Conservation (phyloP, 768 basidiomycete genomes). For the Hygrophoropsis aurantiaca region DNA sequence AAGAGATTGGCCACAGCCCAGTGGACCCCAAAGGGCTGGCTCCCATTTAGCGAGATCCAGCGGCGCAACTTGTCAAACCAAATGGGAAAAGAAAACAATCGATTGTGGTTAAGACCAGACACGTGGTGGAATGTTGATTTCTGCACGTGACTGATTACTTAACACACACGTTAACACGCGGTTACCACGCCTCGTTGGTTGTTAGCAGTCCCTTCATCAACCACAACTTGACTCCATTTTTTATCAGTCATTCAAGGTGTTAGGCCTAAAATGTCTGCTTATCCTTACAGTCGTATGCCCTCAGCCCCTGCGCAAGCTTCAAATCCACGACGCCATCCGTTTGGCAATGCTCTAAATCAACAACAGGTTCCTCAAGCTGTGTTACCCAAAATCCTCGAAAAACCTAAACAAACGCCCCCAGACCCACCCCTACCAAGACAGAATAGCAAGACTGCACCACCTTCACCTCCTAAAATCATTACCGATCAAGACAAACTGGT, state of each 20-base stretch:
- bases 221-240: neutral
- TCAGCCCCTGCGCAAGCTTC: conserved; percentile 28
- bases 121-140: conserved; percentile 17
- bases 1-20: too few relatives aligned
- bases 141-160: conserved; percentile 29
- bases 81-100: conserved; percentile 1
- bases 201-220: conserved; percentile 8
- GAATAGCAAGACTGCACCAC: conserved; percentile 79
- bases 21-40: neutral
- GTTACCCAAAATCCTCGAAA: conserved; percentile 37
- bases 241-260: conserved; percentile 38
- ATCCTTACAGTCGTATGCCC: conserved; percentile 38
- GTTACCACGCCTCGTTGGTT: conserved; percentile 12
- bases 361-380: conserved; percentile 29
- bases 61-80: too few relatives aligned
- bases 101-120: conserved; percentile 5
- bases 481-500: conserved; percentile 56
- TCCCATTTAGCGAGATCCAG: too few relatives aligned
- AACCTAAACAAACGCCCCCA: conserved; percentile 36
- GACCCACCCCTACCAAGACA: conserved; percentile 78
- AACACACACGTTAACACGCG: conserved; percentile 26
- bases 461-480: conserved; percentile 78
- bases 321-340: conserved; percentile 39
- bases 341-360: conserved; percentile 41
- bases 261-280: conserved; percentile 45